Base-by-base conservation (phyloP, 805 yeast genomes). In the Yamadazyma olivae region DNA sequence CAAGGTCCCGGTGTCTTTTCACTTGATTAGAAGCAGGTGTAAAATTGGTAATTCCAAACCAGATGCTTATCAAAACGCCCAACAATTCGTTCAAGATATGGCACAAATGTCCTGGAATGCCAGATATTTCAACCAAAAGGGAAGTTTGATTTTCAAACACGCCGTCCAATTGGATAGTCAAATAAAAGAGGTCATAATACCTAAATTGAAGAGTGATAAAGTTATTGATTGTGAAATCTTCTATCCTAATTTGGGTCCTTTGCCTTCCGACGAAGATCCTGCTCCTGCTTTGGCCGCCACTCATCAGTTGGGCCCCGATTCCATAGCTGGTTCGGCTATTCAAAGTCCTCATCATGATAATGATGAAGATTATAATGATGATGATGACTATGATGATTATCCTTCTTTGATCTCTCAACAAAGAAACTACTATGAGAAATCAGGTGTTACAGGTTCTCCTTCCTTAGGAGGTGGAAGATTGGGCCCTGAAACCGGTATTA, bases 41-140 rank as follows among this genome's bases (percentile, higher is more conserved):
- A 35, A 35, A 23, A 16, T 6, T 5, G 79, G 75, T 39, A 74
- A 79, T 45, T 70, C 75, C 40, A 59, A 85, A 23, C 76, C 77
- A 40, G 66, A 71, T 27, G 60, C 58, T 33, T 90, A 89, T 61
- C 56, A 63, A 4, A 67, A 67, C 30, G 77, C 86, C 1, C 83
- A 80, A 48, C 81, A 78, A 30, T 89, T 87, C 56, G 63, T 90
- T 24, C 73, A 67, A 39, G 96, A 90, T 57, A 55, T 90, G 40
- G 87, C 83, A 0, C 95, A 86, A 57, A 83, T 91, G 35, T 75
- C 87, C 1, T 87, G 95, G 89, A 91, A 91, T 54, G 96, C 97
- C 3, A 76, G 86, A 41, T 75, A 81, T 31, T 91, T 82, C 59
- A 91, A 91, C 59, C 79, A 79, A 39, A 80, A 79, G 43, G 79